Conservation (phyloP, 257 asterid genomes). For the Ajuga chamaepitys region DNA sequence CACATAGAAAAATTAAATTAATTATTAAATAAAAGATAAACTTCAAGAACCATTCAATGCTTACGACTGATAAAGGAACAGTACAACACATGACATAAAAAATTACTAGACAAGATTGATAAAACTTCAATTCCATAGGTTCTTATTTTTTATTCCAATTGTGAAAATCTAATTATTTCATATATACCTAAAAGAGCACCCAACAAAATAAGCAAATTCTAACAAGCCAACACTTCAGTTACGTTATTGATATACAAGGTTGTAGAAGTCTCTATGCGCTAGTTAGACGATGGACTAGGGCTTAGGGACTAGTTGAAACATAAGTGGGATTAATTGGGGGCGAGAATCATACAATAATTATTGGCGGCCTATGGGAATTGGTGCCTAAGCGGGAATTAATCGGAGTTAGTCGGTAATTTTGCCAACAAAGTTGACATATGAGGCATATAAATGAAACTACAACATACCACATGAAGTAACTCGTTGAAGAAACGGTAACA, state of each 20-base stretch:
- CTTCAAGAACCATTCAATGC: neutral
- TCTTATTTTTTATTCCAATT: neutral
- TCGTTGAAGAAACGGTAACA: neutral
- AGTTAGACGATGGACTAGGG: too few relatives aligned
- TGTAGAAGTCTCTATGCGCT: too few relatives aligned
- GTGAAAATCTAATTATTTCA: neutral
- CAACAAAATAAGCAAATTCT: conserved; percentile 2
- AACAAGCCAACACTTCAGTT: neutral
- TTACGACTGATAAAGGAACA: conserved; percentile 9
- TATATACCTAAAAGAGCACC: neutral
- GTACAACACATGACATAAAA: neutral
- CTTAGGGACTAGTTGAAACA: too few relatives aligned
- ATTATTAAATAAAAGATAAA: too few relatives aligned
- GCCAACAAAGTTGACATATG: too few relatives aligned
- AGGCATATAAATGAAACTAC: conserved; percentile 2
- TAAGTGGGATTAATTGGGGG: too few relatives aligned
- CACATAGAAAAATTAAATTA: conserved; percentile 15
- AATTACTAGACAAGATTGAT: neutral
- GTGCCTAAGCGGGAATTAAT: too few relatives aligned
- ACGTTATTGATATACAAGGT: neutral
- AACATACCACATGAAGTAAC: neutral
- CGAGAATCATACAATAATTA: too few relatives aligned
- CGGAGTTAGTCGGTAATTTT: too few relatives aligned
- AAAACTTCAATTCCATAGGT: neutral
- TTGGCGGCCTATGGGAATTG: too few relatives aligned